Base-by-base conservation (phyloP, 2,329 filamentous ascomycete species). In the Aspergillus caelatus region DNA sequence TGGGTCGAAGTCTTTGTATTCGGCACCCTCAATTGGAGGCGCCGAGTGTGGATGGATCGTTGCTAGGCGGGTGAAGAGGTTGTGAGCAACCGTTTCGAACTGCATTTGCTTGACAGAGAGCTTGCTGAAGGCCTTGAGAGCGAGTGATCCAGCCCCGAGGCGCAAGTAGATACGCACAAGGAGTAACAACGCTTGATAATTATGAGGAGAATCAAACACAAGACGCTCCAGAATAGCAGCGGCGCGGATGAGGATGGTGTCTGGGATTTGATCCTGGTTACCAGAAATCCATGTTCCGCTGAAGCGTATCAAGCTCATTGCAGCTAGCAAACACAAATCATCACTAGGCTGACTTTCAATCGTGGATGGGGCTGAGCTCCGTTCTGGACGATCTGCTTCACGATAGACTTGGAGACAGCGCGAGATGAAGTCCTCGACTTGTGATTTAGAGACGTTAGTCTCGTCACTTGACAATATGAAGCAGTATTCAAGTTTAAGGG, bases 61-160 rank as follows among this genome's bases (percentile, higher is more conserved):
- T 32, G 80, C 78, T 46, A 84, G 75, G 23, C 81, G 80, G 0
- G 81, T 82, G 65, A 81, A 80, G 14, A 83, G 70, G 46, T 81
- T 78, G 70, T 83, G 81, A 8, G 80, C 78, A 52, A 83, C 77
- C 21, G 78, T 80, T 66, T 83, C 81, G 66, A 77, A 81, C 68
- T 84, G 82, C 63, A 83, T 67, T 59, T 84, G 81, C 67, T 83
- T 84, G 57, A 83, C 74, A 19, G 79, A 80, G 21, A 84, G 75
- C 62, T 77, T 79, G 64, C 74, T 72, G 68, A 83, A 83, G 12
- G 74, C 76, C 46, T 74, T 77, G 66, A 83, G 70, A n/a, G 82
- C 81, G 21, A 81, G 74, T 32, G 81, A 82, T 9, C 80, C 77
- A 32, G 79, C 78, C 23, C 82, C 82, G 12, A 83, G 68, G 52